These are phyloP conservation scores for Fusarium xyrophilum DNA, from an alignment of 2,329 filamentous ascomycete genomes.

Conservation along the genomic window DNA sequence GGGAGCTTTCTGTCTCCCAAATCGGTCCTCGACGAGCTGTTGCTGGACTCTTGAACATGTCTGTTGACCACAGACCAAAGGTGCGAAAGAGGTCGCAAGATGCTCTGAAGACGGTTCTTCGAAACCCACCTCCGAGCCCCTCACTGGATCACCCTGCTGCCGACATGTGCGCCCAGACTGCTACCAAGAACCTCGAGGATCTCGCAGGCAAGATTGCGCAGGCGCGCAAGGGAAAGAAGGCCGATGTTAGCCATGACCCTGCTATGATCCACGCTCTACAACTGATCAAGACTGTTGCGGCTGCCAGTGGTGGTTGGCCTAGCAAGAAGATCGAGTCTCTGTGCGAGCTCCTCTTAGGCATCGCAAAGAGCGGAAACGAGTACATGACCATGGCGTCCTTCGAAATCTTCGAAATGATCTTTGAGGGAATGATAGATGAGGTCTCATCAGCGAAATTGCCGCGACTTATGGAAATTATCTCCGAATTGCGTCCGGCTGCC, in stretches of 20 bases:
- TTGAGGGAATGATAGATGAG: conserved; percentile 87
- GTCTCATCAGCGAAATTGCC: conserved; percentile 89
- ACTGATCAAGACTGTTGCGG: conserved; percentile 86
- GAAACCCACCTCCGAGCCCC: conserved; percentile 86
- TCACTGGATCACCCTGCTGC: conserved; percentile 93
- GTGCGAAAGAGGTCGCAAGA: conserved; percentile 93
- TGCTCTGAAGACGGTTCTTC: conserved; percentile 81
- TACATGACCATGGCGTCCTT: conserved; percentile 97
- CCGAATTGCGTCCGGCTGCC: conserved; percentile 86
- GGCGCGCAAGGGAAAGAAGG: conserved; percentile 70
- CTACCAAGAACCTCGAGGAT: conserved; percentile 79
- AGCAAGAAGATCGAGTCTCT: conserved; percentile 93
- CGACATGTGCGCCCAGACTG: conserved; percentile 94
- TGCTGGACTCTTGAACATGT: conserved; percentile 82
- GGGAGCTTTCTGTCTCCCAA: conserved; percentile 84
- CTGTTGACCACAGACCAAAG: conserved; percentile 88
- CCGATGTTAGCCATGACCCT: conserved; percentile 74
- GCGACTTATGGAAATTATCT: conserved; percentile 87
- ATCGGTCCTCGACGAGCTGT: conserved; percentile 87
- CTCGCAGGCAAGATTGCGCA: conserved; percentile 68
- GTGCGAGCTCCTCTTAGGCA: conserved; percentile 86
- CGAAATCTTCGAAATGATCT: conserved; percentile 97
- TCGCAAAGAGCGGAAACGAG: conserved; percentile 89
- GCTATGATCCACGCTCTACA: conserved; percentile 90
- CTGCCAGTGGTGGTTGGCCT: conserved; percentile 91